A percentile compares a stretch with the other conserved stretches of the same genome.
These are phyloP conservation scores for Candida schatavii DNA, from an alignment of 805 yeast genomes.

Conservation along the genomic window DNA sequence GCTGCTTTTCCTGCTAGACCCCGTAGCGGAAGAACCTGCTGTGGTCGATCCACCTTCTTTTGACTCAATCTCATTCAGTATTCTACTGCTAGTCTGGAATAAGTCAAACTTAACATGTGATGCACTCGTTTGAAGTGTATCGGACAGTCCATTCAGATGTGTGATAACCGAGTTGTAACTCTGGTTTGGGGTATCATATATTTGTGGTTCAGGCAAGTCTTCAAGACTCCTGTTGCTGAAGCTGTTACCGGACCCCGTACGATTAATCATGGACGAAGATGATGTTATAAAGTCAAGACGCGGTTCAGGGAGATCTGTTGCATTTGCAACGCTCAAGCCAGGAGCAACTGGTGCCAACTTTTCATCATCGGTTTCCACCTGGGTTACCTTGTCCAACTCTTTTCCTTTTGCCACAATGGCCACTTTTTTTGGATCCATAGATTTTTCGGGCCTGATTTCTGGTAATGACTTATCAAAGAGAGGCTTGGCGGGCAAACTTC, in stretches of 20 bases:
- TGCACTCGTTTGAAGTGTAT: constrained; percentile 2
- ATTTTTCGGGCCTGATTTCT: not conserved
- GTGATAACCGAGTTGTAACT: not conserved
- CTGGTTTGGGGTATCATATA: constrained; percentile 2
- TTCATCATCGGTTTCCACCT: not conserved
- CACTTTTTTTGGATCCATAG: not conserved
- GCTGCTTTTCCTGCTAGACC: not conserved
- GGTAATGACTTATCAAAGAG: not conserved
- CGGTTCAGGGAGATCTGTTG: not conserved
- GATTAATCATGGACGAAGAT: not conserved
- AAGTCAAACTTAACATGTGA: constrained; percentile 2
- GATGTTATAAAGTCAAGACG: constrained; percentile 1
- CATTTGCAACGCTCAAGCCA: not conserved
- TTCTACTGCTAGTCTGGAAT: constrained; percentile 4
- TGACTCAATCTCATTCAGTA: constrained; percentile 1
- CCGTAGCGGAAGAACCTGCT: not conserved
- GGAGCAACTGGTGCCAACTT: not conserved
- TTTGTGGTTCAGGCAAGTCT: constrained; percentile 4
- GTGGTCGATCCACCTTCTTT: not conserved
- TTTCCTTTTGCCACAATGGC: not conserved
- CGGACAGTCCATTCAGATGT: constrained; percentile 1
- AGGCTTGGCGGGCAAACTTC: not conserved
- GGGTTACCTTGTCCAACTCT: not conserved
- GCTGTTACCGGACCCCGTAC: constrained; percentile 1
- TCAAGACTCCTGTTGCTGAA: constrained; percentile 2